A percentile compares a stretch with the other conserved stretches of the same genome.
Conservation (phyloP, 176 grass and related monocot genomes). For the Juncus inflexus region DNA sequence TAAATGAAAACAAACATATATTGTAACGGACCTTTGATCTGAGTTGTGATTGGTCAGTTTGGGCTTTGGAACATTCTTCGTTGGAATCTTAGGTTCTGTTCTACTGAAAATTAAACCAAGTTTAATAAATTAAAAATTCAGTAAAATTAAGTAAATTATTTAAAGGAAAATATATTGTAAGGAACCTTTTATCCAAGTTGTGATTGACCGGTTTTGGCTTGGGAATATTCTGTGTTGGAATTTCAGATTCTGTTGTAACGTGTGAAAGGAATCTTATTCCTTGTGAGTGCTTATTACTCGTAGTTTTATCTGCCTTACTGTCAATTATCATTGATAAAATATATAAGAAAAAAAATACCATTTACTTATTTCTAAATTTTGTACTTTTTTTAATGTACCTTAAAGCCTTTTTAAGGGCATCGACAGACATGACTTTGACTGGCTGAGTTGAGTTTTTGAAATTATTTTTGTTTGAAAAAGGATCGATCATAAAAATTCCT, state of each 20-base stretch:
- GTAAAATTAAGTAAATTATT: not conserved
- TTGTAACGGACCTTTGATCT: not conserved
- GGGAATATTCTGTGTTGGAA: constrained; percentile 13
- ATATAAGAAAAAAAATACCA: not conserved
- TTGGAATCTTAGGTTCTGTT: too few relatives aligned
- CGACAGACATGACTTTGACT: constrained; percentile 73
- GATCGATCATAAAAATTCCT: constrained; percentile 84
- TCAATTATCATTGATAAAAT: constrained; percentile 7
- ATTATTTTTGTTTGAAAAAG: constrained; percentile 36
- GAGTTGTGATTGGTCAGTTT: too few relatives aligned
- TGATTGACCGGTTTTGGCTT: constrained; percentile 28
- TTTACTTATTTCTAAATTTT: not conserved
- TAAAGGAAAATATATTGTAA: not conserved
- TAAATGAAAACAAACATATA: not conserved
- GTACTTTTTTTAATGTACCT: constrained; percentile 44
- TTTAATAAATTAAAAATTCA: not conserved
- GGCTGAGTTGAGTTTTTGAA: constrained; percentile 48
- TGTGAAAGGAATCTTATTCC: constrained; percentile 93
- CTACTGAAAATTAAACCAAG: constrained; percentile 29
- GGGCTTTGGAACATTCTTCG: too few relatives aligned
- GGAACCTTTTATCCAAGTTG: constrained; percentile 38
- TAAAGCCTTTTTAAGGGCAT: constrained; percentile 79
- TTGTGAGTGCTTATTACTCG: constrained; percentile 74
- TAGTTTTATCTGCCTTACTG: constrained; percentile 89
- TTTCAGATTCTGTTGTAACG: constrained; percentile 35